These are phyloP conservation scores for Rhodotorula babjevae DNA, from an alignment of 768 basidiomycete species.

Conservation along the genomic window DNA sequence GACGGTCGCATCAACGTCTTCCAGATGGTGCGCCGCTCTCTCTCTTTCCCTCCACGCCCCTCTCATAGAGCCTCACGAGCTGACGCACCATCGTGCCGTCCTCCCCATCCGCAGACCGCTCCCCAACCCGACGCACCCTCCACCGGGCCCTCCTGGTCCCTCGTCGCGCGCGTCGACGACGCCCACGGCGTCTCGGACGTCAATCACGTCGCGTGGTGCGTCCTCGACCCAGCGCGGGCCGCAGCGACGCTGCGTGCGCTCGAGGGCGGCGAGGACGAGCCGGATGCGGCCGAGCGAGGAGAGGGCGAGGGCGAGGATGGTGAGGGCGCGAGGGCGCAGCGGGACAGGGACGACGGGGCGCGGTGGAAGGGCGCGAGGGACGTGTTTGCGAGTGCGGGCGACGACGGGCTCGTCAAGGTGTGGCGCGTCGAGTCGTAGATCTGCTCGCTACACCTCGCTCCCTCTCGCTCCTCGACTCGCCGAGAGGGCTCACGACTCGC, in stretches of 20 bases:
- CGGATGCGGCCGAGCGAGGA: not conserved
- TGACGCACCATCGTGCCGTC: no score
- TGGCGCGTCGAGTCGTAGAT: slow-evolving; percentile 54
- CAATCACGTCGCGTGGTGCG: slow-evolving; percentile 80
- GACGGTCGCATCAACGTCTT: slow-evolving; percentile 81
- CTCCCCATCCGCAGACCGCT: not conserved
- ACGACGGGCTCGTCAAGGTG: slow-evolving; percentile 75
- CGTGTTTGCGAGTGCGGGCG: slow-evolving; percentile 73
- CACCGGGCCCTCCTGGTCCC: slow-evolving; percentile 9
- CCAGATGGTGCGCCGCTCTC: slow-evolving; percentile 53
- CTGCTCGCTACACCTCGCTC: no score
- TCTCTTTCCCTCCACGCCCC: not conserved
- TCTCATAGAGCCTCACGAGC: no score
- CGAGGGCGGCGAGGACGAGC: slow-evolving; percentile 28
- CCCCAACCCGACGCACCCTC: not conserved
- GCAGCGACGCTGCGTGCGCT: slow-evolving; percentile 20
- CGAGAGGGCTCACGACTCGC: no score
- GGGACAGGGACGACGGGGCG: slow-evolving; percentile 2
- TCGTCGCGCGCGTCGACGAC: slow-evolving; percentile 59
- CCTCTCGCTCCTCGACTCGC: no score
- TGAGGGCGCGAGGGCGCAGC: not conserved
- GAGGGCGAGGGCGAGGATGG: slow-evolving; percentile 5
- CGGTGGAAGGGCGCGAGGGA: slow-evolving; percentile 57
- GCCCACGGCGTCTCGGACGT: slow-evolving; percentile 82
- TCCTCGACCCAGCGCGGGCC: slow-evolving; percentile 17